Conservation (phyloP, 2,329 filamentous ascomycete genomes). For the Stagonosporopsis vannaccii region DNA sequence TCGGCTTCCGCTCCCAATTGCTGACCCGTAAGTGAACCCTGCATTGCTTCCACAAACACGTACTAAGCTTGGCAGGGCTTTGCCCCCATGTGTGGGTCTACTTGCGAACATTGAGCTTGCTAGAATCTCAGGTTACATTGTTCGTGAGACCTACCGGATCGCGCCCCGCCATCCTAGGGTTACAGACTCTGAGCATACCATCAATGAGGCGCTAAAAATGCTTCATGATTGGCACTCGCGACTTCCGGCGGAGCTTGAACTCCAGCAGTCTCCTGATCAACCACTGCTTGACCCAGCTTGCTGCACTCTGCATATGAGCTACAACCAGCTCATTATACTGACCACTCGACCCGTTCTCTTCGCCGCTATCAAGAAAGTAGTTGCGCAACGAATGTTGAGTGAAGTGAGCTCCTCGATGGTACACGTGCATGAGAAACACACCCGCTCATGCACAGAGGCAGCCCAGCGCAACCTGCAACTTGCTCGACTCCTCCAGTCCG, state of each 20-base stretch:
- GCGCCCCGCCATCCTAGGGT: conserved; percentile 24
- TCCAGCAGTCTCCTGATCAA: conserved; percentile 7
- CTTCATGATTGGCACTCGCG: conserved; percentile 30
- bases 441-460: conserved; percentile 27
- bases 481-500: conserved; percentile 21
- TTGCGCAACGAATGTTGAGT: conserved; percentile 28
- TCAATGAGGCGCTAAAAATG: conserved; percentile 31
- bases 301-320: conserved; percentile 33
- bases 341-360: conserved; percentile 37
- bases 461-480: conserved; percentile 31
- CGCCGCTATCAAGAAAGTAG: conserved; percentile 31
- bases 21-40: conserved; percentile 27
- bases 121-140: conserved; percentile 33
- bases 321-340: conserved; percentile 35
- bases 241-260: conserved; percentile 25
- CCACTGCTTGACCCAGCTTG: conserved; percentile 29
- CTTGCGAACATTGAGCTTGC: conserved; percentile 35
- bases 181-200: conserved; percentile 13
- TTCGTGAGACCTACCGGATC: conserved; percentile 37
- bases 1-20: conserved; percentile 29
- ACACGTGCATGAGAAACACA: conserved; percentile 21
- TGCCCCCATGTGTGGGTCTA: conserved; percentile 34
- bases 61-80: conserved; percentile 22
- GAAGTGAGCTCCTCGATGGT: conserved; percentile 20
- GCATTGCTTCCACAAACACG: neutral